Evolutionary conservation across 352 stramenopile species (phyloP).

Genomic region (Phytophthora uliginosa): DNA sequence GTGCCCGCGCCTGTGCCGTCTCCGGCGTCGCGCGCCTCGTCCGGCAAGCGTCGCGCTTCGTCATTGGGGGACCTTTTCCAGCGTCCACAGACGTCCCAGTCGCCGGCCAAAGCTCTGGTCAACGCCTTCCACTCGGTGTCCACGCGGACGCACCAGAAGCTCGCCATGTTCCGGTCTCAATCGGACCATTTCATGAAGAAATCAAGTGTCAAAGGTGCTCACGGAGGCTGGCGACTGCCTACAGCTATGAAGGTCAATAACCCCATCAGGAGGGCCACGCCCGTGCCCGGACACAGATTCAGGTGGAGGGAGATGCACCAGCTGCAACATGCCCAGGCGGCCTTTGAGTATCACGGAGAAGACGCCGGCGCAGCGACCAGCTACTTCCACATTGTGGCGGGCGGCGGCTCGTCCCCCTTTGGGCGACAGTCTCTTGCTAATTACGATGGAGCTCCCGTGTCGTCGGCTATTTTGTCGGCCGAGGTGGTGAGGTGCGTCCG

Average conservation of each 20-base stretch:
- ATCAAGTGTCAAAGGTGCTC: slow-evolving; percentile 8
- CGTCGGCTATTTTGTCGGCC: slow-evolving; percentile 64
- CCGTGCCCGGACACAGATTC: slow-evolving; percentile 22
- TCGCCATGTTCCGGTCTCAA: slow-evolving; percentile 54
- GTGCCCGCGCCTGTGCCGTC: not conserved
- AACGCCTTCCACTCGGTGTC: slow-evolving; percentile 59
- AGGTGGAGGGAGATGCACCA: slow-evolving; percentile 39
- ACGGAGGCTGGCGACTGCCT: slow-evolving; percentile 35
- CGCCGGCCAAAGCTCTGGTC: slow-evolving; percentile 46
- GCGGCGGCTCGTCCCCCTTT: slow-evolving; percentile 79
- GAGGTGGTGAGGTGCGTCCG: slow-evolving; percentile 67
- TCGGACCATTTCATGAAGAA: slow-evolving; percentile 57
- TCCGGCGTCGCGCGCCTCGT: slow-evolving; percentile 15
- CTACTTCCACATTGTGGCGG: slow-evolving; percentile 85
- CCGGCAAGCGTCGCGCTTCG: slow-evolving; percentile 61
- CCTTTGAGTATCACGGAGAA: slow-evolving; percentile 74
- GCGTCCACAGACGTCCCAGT: slow-evolving; percentile 27
- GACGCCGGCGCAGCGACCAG: slow-evolving; percentile 62
- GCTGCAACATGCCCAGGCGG: slow-evolving; percentile 54
- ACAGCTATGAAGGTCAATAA: slow-evolving; percentile 40
- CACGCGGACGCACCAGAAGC: slow-evolving; percentile 39
- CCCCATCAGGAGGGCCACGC: slow-evolving; percentile 27
- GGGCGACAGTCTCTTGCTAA: slow-evolving; percentile 39
- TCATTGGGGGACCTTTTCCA: slow-evolving; percentile 64
- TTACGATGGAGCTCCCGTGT: slow-evolving; percentile 47